These are phyloP conservation scores for Botrytis pseudocinerea DNA, from an alignment of 2,329 filamentous ascomycete species.

Conservation along the genomic window DNA sequence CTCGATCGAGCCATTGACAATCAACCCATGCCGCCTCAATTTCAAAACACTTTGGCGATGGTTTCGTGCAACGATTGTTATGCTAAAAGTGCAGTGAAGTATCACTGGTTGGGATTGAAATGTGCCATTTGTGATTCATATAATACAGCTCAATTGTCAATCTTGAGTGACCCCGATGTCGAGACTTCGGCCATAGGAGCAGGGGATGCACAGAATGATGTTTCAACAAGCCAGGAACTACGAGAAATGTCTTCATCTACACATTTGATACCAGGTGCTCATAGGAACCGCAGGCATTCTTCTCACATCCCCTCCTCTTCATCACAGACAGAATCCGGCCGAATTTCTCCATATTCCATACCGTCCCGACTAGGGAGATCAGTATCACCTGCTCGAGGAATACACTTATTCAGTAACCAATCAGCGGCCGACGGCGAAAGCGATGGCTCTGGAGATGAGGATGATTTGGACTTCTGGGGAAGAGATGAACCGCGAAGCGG, in stretches of 20 bases:
- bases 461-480: constrained; percentile 51
- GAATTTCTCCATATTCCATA: constrained; percentile 35
- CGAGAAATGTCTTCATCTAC: constrained; percentile 28
- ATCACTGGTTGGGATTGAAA: constrained; percentile 93
- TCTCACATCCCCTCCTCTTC: constrained; percentile 33
- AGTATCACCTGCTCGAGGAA: constrained; percentile 40
- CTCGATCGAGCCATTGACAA: constrained; percentile 81
- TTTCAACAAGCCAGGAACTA: constrained; percentile 26
- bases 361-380: constrained; percentile 39
- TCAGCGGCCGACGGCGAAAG: constrained; percentile 46
- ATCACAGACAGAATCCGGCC: constrained; percentile 22
- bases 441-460: constrained; percentile 51
- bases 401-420: constrained; percentile 34
- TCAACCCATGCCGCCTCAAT: constrained; percentile 91
- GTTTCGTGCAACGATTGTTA: constrained; percentile 95
- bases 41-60: constrained; percentile 74
- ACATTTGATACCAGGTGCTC: constrained; percentile 20
- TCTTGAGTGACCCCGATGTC: constrained; percentile 49
- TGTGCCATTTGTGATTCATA: constrained; percentile 73
- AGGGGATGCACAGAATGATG: constrained; percentile 31
- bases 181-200: constrained; percentile 27
- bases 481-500: constrained; percentile 46
- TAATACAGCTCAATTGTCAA: constrained; percentile 66
- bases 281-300: constrained; percentile 39
- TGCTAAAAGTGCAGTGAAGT: constrained; percentile 79